phyloP scores from a whole-genome alignment of 768 basidiomycete species.

The Kockovaella imperatae region DNA sequence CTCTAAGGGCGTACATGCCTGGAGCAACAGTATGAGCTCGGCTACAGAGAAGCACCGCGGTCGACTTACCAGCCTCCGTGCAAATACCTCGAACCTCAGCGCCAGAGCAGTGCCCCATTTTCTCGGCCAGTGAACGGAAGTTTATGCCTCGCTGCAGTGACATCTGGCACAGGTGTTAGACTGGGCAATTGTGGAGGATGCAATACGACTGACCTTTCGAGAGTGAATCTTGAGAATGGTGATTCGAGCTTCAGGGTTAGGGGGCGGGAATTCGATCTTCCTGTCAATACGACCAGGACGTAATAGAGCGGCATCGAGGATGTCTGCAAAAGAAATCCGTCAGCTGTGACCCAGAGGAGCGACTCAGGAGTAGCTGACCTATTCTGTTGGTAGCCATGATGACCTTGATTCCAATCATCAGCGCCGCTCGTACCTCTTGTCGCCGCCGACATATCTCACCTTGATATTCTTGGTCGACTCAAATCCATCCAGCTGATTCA shows the following conservation, averaged over 20 bases:
- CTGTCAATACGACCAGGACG: slow-evolving; percentile 92
- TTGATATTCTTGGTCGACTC: slow-evolving; percentile 77
- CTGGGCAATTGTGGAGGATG: neutral
- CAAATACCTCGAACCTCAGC: slow-evolving; percentile 96
- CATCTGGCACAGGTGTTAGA: slow-evolving; percentile 56
- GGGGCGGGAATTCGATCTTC: slow-evolving; percentile 98
- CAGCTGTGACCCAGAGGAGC: no score
- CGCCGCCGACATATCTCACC: slow-evolving; percentile 32
- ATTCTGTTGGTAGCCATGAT: slow-evolving; percentile 98
- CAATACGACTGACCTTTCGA: slow-evolving; percentile 58
- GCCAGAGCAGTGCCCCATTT: slow-evolving; percentile 98
- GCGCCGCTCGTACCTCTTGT: neutral
- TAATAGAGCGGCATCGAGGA: slow-evolving; percentile 84
- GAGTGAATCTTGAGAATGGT: slow-evolving; percentile 97
- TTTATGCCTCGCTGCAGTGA: slow-evolving; percentile 96
- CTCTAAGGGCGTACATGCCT: slow-evolving; percentile 96
- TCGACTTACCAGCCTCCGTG: slow-evolving; percentile 77
- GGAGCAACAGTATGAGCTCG: neutral
- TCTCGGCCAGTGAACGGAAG: slow-evolving; percentile 88
- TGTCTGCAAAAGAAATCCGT: slow-evolving; percentile 59
- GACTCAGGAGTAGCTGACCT: slow-evolving; percentile 50
- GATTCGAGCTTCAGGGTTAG: slow-evolving; percentile 83
- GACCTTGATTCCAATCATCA: slow-evolving; percentile 45
- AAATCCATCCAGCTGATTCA: slow-evolving; percentile 84
- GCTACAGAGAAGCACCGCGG: neutral